A percentile compares a stretch with the other conserved stretches of the same genome.
Conservation (phyloP, 2,329 filamentous ascomycete species). For the Scorias spongiosa region DNA sequence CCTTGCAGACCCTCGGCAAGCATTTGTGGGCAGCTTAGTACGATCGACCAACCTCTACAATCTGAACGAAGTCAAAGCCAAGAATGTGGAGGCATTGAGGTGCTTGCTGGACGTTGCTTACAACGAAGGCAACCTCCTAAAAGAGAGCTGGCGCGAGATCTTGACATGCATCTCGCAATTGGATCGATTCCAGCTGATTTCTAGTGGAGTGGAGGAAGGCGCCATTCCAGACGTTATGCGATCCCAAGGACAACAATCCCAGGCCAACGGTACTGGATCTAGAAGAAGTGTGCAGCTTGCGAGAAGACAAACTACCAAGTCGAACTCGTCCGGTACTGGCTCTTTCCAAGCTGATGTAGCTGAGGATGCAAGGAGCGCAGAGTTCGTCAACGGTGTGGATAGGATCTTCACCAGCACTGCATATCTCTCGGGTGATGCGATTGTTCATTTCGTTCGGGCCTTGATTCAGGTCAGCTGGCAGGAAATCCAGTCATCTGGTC, state of each 20-base stretch:
- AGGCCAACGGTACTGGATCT: neutral
- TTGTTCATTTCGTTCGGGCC: constrained; percentile 85
- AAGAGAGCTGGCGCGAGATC: constrained; percentile 88
- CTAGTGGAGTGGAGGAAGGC: constrained; percentile 84
- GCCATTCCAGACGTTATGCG: constrained; percentile 84
- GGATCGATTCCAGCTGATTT: constrained; percentile 87
- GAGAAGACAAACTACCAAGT: constrained; percentile 34
- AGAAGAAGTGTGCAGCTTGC: constrained; percentile 38
- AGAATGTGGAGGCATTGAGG: constrained; percentile 91
- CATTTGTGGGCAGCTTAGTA: constrained; percentile 83
- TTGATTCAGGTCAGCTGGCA: constrained; percentile 97
- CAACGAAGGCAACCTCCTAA: constrained; percentile 78
- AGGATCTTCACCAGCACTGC: constrained; percentile 94
- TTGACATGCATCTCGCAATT: constrained; percentile 91
- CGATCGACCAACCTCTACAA: constrained; percentile 96
- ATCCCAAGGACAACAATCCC: constrained; percentile 33
- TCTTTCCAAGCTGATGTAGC: constrained; percentile 63
- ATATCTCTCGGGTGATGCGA: constrained; percentile 81
- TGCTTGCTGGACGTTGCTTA: constrained; percentile 82
- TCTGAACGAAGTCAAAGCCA: constrained; percentile 82
- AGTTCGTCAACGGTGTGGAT: constrained; percentile 85
- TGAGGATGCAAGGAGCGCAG: constrained; percentile 78
- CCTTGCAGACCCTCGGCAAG: constrained; percentile 79
- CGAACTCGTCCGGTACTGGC: constrained; percentile 19
- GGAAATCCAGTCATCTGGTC: constrained; percentile 92